Base-by-base conservation (phyloP, 495 filamentous ascomycete species). In the Xylaria sp. region DNA sequence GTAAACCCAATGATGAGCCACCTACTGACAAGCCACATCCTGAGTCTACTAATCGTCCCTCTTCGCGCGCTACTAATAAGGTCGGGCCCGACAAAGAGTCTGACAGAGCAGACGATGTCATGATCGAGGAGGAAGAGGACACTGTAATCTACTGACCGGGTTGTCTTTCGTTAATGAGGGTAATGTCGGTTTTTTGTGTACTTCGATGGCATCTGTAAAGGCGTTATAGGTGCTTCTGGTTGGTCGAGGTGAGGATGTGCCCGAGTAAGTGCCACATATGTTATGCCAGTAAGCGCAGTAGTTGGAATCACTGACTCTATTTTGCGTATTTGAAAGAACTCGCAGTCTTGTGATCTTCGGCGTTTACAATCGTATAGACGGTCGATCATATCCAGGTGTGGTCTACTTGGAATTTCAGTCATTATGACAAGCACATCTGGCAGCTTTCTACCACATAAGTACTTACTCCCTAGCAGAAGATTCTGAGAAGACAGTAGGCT, bases 51-150 rank as follows among this genome's bases (percentile, higher is more conserved):
- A 72, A 77, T 77, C 65, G 68, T 55, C 72, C 74, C 73, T 75
- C 73, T 68, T 78, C 80, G 71, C 79, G 61, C 67, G 67, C 68
- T 75, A 74, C 74, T 62, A 68, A 72, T 69, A 76, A 78, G 69
- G 68, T 62, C 59, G 73, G 72, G 21, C 80, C 79, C 52, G 79
- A 79, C 41, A 84, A 83, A 72, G 85, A 87, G 48, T 80, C 85
- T 58, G 88, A 90, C 64, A 91, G 91, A 76, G 88, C 91, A 77
- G 92, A 90, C 61, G 92, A 94, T 75, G 82, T 91, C 61, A 83
- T 93, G 76, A 82, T 90, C 61, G 91, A 94, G 77, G 90, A 90
- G 75, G 90, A 92, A 59, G 93, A 96, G 83, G 93, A 95, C 74
- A 93, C 89, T 67, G 93, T 96, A 67, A 93, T 96, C 70, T 95